Base-by-base conservation (phyloP, 805 yeast species). In the Wickerhamomyces sydowiorum region DNA sequence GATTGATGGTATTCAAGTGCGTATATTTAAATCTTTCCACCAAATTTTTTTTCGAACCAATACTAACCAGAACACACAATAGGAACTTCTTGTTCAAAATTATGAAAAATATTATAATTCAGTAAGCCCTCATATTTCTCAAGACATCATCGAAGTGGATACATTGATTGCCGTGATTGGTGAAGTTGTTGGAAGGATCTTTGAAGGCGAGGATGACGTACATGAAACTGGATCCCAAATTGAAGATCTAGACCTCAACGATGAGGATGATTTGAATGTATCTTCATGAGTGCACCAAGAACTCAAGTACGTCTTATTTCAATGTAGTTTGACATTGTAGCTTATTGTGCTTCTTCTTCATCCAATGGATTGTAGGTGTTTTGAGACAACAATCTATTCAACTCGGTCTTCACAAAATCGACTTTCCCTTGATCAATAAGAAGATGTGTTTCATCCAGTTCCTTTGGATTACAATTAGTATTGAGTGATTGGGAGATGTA, bases 361-460 rank as follows among this genome's bases (percentile, higher is more conserved):
- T 85, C 91, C 47, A 82, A 61, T 2, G 96, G 93, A 53, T 86
- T 82, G 63, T 85, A 91, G 2, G 91, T 80, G 58, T 91, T 93
- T 60, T 86, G 80, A 2, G 95, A 80, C 20, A 91, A 67, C 46
- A 88, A 64, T 46, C 78, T 65, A 57, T 86, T 87, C 50, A 91
- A 72, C 60, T 91, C 96, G 40, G 64, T 68, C 52, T 89, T 91
- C 38, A 91, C 81, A 55, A 70, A 80, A 20, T 78, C 82, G 2
- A 91, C 86, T 63, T 82, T 85, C 30, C 77, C 75, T 25, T 82
- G 83, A 51, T 86, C 91, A 23, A 91, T 83, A 46, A 93, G 68
- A 17, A 91, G 63, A 61, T 93, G 98, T 1, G 93, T 86, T 36
- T 90, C 97, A 58, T 93, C 98, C 33, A 91, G 71, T 53, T 93